These are phyloP conservation scores for Simmondsia chinensis DNA, from an alignment of 148 eudicot species.

Conservation along the genomic window DNA sequence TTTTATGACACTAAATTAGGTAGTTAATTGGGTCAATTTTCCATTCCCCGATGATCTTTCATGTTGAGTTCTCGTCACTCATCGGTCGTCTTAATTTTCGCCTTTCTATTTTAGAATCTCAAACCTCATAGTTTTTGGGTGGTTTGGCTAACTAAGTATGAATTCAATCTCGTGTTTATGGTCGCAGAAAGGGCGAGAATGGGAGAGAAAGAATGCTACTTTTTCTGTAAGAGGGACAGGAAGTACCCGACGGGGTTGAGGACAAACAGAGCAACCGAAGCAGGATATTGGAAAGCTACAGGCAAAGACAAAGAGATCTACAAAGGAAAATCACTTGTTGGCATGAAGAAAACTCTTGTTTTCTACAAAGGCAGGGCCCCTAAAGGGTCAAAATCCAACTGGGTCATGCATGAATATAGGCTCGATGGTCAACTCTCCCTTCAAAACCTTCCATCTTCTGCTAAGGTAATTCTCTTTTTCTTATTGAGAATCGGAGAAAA, in stretches of 20 bases:
- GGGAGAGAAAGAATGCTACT: slow-evolving; percentile 66
- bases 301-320: slow-evolving; percentile 59
- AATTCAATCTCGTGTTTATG: too few species aligned
- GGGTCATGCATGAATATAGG: slow-evolving; percentile 60
- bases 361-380: slow-evolving; percentile 64
- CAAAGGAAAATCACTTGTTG: slow-evolving; percentile 39
- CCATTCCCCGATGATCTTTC: too few species aligned
- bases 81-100: too few species aligned
- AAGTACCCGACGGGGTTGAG: slow-evolving; percentile 56
- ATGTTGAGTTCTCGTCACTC: too few species aligned
- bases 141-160: too few species aligned
- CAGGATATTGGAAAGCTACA: slow-evolving; percentile 69
- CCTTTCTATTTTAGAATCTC: too few species aligned
- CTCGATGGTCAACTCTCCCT: slow-evolving; percentile 33
- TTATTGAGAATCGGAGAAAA: too few species aligned
- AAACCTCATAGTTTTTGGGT: too few species aligned
- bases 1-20: too few species aligned
- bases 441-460: slow-evolving; percentile 20
- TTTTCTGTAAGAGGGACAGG: slow-evolving; percentile 47
- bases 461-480: slow-evolving; percentile 17
- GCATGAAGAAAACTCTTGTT: slow-evolving; percentile 63
- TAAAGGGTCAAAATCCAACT: slow-evolving; percentile 47
- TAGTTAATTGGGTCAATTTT: too few species aligned
- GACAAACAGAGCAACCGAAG: slow-evolving; percentile 53
- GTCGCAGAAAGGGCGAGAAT: slow-evolving; percentile 50